These are phyloP conservation scores for Paramyrothecium sp. DNA, from an alignment of 2,329 filamentous ascomycete genomes.

Conservation along the genomic window DNA sequence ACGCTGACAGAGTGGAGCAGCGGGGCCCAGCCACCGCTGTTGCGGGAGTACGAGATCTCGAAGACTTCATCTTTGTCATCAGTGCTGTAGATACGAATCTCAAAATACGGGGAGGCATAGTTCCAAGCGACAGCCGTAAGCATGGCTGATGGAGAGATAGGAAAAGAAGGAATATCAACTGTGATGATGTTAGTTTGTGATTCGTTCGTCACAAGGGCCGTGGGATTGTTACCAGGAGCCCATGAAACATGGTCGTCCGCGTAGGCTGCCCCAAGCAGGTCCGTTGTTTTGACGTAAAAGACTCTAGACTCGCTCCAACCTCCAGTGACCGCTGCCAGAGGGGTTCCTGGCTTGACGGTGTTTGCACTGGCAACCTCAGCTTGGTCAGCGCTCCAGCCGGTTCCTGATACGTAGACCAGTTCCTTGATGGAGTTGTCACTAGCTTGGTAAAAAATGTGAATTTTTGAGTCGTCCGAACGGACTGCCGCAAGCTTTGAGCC, in stretches of 20 bases:
- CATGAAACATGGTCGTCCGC: not conserved
- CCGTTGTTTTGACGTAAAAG: not conserved
- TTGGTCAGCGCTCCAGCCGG: not conserved
- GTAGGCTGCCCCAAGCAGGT: not conserved
- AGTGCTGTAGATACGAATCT: slow-evolving; percentile 1
- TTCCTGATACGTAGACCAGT: not conserved
- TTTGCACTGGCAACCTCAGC: not conserved
- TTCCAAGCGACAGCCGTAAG: not conserved
- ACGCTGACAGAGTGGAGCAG: not conserved
- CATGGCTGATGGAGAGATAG: not conserved
- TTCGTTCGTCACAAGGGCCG: no score
- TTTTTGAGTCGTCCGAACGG: not conserved
- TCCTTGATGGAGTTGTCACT: not conserved
- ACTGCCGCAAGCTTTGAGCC: not conserved
- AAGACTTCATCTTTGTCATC: slow-evolving; percentile 2
- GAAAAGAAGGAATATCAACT: not conserved
- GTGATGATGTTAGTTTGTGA: no score
- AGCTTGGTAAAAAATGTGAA: slow-evolving; percentile 1
- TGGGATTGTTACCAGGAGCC: not conserved
- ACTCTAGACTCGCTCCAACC: not conserved
- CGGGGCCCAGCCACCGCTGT: not conserved
- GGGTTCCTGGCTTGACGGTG: not conserved
- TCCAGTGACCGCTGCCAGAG: not conserved
- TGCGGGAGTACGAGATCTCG: slow-evolving; percentile 1
- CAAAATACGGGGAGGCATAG: slow-evolving; percentile 1